Base-by-base conservation (phyloP, 352 stramenopile species). In the Phytophthora palmivora region DNA sequence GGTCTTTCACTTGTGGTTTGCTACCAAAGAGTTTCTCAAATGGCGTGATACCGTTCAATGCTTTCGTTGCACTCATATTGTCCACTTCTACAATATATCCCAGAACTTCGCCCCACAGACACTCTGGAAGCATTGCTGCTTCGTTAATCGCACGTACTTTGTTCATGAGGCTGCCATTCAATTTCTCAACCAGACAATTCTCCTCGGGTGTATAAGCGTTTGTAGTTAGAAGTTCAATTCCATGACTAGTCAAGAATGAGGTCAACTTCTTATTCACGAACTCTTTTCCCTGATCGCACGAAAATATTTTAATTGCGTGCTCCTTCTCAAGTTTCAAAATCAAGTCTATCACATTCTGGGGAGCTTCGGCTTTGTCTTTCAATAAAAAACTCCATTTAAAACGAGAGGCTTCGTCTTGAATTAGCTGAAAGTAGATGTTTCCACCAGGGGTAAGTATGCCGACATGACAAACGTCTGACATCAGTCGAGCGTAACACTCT, bases 301-400 rank as follows among this genome's bases (percentile, higher is more conserved):
- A 54, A 6, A 54, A 54, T 6, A 43, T 42, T 14, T 33, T 54
- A 11, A 43, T 39, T 12, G 16, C 4, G 39, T 43, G 30, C 19
- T 42, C 32, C 12, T 43, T 54, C 7, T 42, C 30, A 4, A 42
- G 7, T 21, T 33, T 14, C 46, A 43, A 16, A 5, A 54, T 18
- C 15, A 54, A 30, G 14, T 33, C 4, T 16, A 54, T 33, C 32
- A 39, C 36, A 28, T 54, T 28, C 11, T 34, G 4, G 4, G 33
- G 5, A 15, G 46, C 32, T 33, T 43, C 30, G 43, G 7, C 32
- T n/a, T n/a, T n/a, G n/a, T n/a, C n/a, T n/a, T n/a, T n/a, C n/a
- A n/a, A n/a, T n/a, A n/a, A n/a, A n/a, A n/a, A n/a, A n/a, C n/a
- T 7, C 30, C 32, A 54, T 28, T 54, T 54, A 21, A 34, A 43